phyloP scores from a whole-genome alignment of 2,329 filamentous ascomycete species.

The Epichloe scottii region DNA sequence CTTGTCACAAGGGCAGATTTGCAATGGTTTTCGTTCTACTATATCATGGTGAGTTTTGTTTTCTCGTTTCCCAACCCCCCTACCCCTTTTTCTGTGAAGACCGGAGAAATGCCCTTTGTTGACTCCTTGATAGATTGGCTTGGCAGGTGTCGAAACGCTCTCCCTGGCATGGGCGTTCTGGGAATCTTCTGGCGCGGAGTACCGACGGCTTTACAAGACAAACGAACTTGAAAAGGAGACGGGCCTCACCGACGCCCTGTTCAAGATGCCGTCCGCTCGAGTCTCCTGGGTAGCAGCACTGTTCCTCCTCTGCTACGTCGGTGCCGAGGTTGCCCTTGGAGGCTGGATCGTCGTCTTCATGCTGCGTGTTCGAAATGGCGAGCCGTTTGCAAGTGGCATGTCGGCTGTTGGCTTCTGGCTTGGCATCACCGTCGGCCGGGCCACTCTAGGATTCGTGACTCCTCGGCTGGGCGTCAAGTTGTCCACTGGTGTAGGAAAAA shows the following conservation, averaged over 20 bases:
- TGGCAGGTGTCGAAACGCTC: slow-evolving; percentile 39
- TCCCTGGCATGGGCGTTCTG: slow-evolving; percentile 46
- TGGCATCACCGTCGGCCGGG: slow-evolving; percentile 56
- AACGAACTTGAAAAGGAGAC: slow-evolving; percentile 6
- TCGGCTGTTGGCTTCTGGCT: slow-evolving; percentile 67
- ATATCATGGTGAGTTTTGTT: slow-evolving; percentile 48
- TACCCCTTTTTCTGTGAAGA: too few species aligned
- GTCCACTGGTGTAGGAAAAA: slow-evolving; percentile 29
- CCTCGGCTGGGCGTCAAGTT: slow-evolving; percentile 57
- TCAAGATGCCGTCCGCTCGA: slow-evolving; percentile 28
- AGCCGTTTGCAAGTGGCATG: slow-evolving; percentile 54
- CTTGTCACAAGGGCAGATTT: slow-evolving; percentile 51
- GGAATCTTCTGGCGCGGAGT: slow-evolving; percentile 19
- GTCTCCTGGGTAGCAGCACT: slow-evolving; percentile 59
- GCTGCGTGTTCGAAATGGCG: slow-evolving; percentile 55
- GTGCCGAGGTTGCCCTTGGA: slow-evolving; percentile 50
- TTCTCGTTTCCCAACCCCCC: neutral
- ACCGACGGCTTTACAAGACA: slow-evolving; percentile 8
- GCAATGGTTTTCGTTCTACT: slow-evolving; percentile 63
- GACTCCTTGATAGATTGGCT: slow-evolving; percentile 35
- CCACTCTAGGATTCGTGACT: slow-evolving; percentile 59
- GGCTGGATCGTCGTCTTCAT: slow-evolving; percentile 77
- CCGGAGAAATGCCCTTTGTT: too few species aligned
- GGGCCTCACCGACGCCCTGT: slow-evolving; percentile 21
- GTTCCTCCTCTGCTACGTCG: slow-evolving; percentile 67